Base-by-base conservation (phyloP, 2,329 filamentous ascomycete genomes). In the Trichoderma oligosporum region DNA sequence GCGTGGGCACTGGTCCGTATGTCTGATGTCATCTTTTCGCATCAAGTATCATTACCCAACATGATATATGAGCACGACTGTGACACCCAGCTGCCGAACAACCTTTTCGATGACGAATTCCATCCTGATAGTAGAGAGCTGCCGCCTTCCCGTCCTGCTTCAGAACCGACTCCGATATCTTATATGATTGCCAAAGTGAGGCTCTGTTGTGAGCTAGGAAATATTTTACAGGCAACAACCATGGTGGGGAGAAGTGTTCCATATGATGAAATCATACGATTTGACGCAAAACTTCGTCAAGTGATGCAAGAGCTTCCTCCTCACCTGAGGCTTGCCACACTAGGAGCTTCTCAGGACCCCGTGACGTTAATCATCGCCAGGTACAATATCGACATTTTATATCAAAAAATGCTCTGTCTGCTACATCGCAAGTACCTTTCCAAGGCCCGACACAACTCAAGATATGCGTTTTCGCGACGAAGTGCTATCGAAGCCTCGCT, bases 401-500 rank as follows among this genome's bases (percentile, higher is more conserved):
- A 91, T 68, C 85, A 95, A 62, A 96, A 96, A 73, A 88, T 91
- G 16, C 81, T 96, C 65, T 95, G 91, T 65, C 82, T 96, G 20
- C 81, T 99, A 36, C 94, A 99, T 71, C 83, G 91, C 49, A 91
- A 91, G 62, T 97, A 94, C 70, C 81, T 96, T 58, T 78, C 83
- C n/a, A 83, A 86, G 59, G 89, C 91, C 4, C 80, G 88, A 46
- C 83, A 88, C 59, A 94, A 93, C 64, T 78, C 88, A 8, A 82
- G 91, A 7, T 97, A 96, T 67, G 83, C 85, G 7, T 90, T 94
- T 67, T 96, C 91, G 2, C 83, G 93, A 27, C 85, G 86, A 38
- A 87, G 86, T 20, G 94, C 91, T 61, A 87, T 97, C 38, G 91
- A 96, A 66, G 89, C 92, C 1, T 90, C 91, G 0, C 80, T 97